These are phyloP conservation scores for Prinsepia uniflora DNA, from an alignment of 306 rosid species.

Conservation along the genomic window DNA sequence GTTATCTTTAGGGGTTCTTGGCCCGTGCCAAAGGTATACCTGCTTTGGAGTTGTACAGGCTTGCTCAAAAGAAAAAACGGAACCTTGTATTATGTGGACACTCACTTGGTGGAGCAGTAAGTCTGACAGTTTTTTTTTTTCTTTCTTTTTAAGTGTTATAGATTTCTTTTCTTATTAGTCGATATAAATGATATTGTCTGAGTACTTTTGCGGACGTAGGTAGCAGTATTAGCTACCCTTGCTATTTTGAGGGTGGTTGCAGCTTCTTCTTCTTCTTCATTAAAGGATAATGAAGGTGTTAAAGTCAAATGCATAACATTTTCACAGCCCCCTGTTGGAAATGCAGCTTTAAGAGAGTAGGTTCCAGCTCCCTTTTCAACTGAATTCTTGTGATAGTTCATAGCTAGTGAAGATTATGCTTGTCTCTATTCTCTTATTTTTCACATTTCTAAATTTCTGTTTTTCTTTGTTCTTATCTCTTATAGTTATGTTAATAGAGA, in stretches of 20 bases:
- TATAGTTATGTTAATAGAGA: constrained; percentile 77
- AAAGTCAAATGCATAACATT: constrained; percentile 83
- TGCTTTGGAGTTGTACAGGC: constrained; percentile 86
- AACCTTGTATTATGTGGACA: constrained; percentile 96
- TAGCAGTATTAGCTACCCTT: constrained; percentile 92
- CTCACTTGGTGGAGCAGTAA: constrained; percentile 98
- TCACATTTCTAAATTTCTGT: neutral
- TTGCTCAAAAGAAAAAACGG: constrained; percentile 92
- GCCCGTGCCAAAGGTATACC: constrained; percentile 99
- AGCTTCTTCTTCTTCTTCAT: constrained; percentile 82
- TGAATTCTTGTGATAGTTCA: constrained; percentile 14
- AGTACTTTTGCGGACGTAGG: constrained; percentile 46
- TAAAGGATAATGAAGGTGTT: constrained; percentile 71
- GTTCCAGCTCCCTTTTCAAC: constrained; percentile 29
- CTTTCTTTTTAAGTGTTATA: neutral
- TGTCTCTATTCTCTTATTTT: neutral
- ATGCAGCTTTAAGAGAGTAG: constrained; percentile 97
- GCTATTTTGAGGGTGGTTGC: constrained; percentile 97
- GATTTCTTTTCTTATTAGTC: constrained; percentile 11
- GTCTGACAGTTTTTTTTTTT: constrained; percentile 28
- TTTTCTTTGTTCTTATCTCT: constrained; percentile 1
- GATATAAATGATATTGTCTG: constrained; percentile 9
- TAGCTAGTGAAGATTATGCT: constrained; percentile 2
- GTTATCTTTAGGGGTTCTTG: constrained; percentile 70
- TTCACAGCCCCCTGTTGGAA: constrained; percentile 98